These are phyloP conservation scores for Exophiala sideris DNA, from an alignment of 2,329 filamentous ascomycete genomes.

Conservation along the genomic window DNA sequence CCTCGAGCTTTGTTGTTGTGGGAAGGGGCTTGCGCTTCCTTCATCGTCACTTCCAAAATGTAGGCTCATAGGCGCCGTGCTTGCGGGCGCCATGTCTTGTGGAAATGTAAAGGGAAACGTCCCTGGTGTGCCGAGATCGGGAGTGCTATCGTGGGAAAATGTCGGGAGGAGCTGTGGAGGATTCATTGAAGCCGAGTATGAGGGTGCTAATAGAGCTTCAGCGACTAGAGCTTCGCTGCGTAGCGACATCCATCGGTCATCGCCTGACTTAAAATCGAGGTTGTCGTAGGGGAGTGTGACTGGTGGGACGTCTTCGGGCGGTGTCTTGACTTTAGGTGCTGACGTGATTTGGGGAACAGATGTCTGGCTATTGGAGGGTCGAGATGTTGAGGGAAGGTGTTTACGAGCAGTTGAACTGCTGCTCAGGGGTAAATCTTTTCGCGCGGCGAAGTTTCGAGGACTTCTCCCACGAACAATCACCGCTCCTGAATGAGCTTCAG, in stretches of 20 bases:
- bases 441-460: slow-evolving; percentile 88
- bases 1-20: slow-evolving; percentile 20
- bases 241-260: slow-evolving; percentile 17
- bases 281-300: slow-evolving; percentile 17
- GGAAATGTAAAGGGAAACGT: slow-evolving; percentile 26
- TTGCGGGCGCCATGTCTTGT: slow-evolving; percentile 20
- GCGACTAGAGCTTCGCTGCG: no score
- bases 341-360: slow-evolving; percentile 28
- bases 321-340: slow-evolving; percentile 25
- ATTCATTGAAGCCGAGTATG: slow-evolving; percentile 25
- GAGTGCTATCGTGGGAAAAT: slow-evolving; percentile 21
- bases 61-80: slow-evolving; percentile 24
- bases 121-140: slow-evolving; percentile 22
- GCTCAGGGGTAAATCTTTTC: slow-evolving; percentile 86
- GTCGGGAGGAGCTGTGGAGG: slow-evolving; percentile 20
- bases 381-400: slow-evolving; percentile 44
- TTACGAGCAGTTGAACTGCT: slow-evolving; percentile 78
- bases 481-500: slow-evolving; percentile 80
- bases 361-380: slow-evolving; percentile 20
- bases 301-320: slow-evolving; percentile 20
- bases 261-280: slow-evolving; percentile 16
- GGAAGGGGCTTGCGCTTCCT: slow-evolving; percentile 23
- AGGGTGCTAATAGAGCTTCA: slow-evolving; percentile 21
- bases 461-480: slow-evolving; percentile 93
- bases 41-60: slow-evolving; percentile 31